phyloP scores from a whole-genome alignment of 768 basidiomycete genomes.

The Mrakia blollopis region DNA sequence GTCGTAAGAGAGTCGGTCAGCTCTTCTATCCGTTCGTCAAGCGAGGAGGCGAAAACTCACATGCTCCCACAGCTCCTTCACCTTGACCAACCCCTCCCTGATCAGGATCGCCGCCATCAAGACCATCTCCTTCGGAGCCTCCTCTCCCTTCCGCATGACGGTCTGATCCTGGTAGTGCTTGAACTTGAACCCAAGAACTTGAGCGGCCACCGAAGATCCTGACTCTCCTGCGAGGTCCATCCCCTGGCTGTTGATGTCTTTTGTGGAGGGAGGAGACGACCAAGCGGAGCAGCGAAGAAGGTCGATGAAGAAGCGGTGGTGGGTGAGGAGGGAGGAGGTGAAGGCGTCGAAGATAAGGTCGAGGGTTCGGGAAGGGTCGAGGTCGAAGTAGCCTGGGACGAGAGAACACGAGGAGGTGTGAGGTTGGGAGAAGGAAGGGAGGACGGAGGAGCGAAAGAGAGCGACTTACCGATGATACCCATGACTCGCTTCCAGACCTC shows the following conservation, averaged over 20 bases:
- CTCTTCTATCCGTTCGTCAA: no score
- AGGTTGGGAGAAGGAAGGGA: slow-evolving; percentile 3
- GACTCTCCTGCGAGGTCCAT: slow-evolving; percentile 35
- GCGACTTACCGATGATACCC: slow-evolving; percentile 56
- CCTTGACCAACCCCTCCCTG: slow-evolving; percentile 76
- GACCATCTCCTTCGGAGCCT: slow-evolving; percentile 70
- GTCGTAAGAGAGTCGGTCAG: not conserved
- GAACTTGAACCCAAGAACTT: slow-evolving; percentile 98
- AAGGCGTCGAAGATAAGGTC: slow-evolving; percentile 91
- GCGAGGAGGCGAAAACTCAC: slow-evolving; percentile 46
- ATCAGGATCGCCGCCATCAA: slow-evolving; percentile 81
- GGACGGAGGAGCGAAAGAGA: not conserved
- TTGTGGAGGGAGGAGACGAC: slow-evolving; percentile 41
- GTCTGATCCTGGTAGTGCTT: slow-evolving; percentile 71
- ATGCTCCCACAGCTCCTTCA: slow-evolving; percentile 90
- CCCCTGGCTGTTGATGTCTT: slow-evolving; percentile 15
- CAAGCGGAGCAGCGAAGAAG: slow-evolving; percentile 84
- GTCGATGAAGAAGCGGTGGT: slow-evolving; percentile 83
- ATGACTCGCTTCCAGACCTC: slow-evolving; percentile 74
- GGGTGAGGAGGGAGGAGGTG: slow-evolving; percentile 69
- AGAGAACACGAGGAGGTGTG: not conserved
- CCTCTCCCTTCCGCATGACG: slow-evolving; percentile 45
- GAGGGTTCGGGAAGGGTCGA: slow-evolving; percentile 88
- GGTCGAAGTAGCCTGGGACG: slow-evolving; percentile 71
- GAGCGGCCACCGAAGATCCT: slow-evolving; percentile 49